Conservation (phyloP, 148 eudicot genomes). For the Linanthus parryae region DNA sequence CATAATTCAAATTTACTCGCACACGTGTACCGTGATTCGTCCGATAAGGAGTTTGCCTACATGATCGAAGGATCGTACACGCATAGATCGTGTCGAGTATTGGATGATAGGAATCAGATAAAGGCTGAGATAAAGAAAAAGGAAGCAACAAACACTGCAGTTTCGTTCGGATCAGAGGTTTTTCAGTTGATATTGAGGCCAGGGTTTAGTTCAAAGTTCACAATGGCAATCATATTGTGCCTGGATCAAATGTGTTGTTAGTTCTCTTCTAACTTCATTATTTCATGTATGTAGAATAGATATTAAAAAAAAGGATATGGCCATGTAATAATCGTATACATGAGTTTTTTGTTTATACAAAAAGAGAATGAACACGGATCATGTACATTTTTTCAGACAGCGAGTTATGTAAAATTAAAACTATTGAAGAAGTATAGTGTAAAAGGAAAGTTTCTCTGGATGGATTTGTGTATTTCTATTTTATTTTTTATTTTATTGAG, state of each 20-base stretch:
- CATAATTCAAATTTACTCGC: conserved; percentile 37
- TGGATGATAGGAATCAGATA: conserved; percentile 37
- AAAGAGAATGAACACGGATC: no score
- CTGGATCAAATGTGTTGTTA: conserved; percentile 59
- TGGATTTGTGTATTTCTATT: no score
- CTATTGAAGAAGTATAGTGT: no score
- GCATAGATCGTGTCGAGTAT: conserved; percentile 45
- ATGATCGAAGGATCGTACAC: conserved; percentile 60
- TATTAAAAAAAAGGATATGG: no score
- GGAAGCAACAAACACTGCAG: conserved; percentile 37
- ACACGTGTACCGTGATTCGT: conserved; percentile 23
- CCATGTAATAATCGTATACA: no score
- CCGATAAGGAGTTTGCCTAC: conserved; percentile 28
- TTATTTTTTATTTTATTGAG: no score
- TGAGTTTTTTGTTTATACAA: no score
- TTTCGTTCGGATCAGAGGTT: conserved; percentile 68
- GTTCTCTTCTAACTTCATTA: neutral
- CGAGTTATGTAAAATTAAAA: no score
- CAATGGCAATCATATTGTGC: conserved; percentile 63
- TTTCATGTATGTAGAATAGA: neutral
- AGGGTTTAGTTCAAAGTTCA: conserved; percentile 42
- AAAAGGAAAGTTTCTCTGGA: no score
- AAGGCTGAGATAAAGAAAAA: conserved; percentile 72
- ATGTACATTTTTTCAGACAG: no score
- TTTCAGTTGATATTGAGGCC: conserved; percentile 53